phyloP scores from a whole-genome alignment of 2,329 filamentous ascomycete species.

The Aspergillus awamori region DNA sequence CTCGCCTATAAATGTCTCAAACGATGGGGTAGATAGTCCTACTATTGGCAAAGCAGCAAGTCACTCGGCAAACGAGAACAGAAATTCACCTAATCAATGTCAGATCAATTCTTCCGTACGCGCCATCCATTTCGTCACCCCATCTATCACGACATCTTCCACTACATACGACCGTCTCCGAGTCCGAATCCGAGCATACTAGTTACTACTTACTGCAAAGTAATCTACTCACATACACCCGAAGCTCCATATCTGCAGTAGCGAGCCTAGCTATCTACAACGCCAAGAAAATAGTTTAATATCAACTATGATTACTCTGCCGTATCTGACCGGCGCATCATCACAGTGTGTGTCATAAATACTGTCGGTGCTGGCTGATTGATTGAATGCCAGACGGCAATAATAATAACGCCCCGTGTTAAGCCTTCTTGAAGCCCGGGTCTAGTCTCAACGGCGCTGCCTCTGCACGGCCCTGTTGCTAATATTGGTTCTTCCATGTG shows the following conservation, averaged over 20 bases:
- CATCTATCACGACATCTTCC: not conserved
- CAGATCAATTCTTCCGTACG: not conserved
- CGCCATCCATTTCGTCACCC: not conserved
- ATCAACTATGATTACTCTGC: not conserved
- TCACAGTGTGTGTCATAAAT: not conserved
- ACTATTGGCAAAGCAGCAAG: no score
- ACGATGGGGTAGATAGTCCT: not conserved
- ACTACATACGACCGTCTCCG: not conserved
- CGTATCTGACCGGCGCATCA: not conserved
- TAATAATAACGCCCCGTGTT: not conserved
- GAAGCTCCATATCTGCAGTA: no score
- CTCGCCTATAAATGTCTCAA: not conserved
- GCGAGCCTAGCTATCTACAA: not conserved
- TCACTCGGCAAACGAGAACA: not conserved
- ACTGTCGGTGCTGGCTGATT: not conserved
- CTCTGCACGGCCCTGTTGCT: conserved; percentile 21
- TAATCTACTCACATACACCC: no score
- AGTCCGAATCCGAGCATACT: not conserved
- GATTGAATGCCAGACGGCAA: no score
- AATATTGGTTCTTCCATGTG: conserved; percentile 21
- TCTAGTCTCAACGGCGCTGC: conserved; percentile 8
- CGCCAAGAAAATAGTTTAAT: conserved; percentile 5
- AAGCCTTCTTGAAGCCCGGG: not conserved
- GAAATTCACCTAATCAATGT: not conserved
- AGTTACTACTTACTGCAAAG: no score